Evolutionary conservation across 176 grass and related monocot genomes (phyloP), one percentile per base, ranked within the genome.

Genomic region (Carex parvula): DNA sequence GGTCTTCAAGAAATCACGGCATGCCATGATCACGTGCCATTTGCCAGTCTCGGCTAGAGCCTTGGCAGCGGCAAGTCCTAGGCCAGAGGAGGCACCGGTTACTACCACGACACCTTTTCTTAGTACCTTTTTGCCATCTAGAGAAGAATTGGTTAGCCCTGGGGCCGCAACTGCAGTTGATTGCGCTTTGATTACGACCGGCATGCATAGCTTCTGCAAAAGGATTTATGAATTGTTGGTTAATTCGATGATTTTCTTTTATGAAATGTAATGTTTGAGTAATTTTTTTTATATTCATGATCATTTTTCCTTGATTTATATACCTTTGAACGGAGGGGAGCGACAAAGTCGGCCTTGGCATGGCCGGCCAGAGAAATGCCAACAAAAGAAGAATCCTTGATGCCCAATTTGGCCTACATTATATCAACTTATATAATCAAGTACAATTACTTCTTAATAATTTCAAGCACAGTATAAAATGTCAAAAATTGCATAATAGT

Each of bases 11-110:
- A 94, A 98, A 86, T 98, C 92, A 16, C 95, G 90, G 86, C 95
- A 98, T 5, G 92, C 95, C 95, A 98, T 98, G 14, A 94, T 84
- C 3, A 98, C 90, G 79, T 98, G 89, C 95, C 95, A 98, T 42
- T 90, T 94, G 18, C 89, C 95, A 0, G 85, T 92, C 89, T 98
- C 95, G 2, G 89, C 87, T 44, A 98, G 89, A 5, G 83, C 90
- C 92, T 98, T 98, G 30, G 92, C 95, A 1, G 90, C 66, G 5
- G 95, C 95, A 0, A 98, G 90, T 1, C 95, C 95, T 1, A 98
- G 87, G 2, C 95, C 95, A 0, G 95, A 98, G 0, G 95, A 98
- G 72, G 95, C 95, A 33, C 95, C 95, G 0, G 92, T 93, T 84
- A 98, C 85, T 50, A 98, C 89, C 54, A 94, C 95, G 6, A 91